phyloP scores from a whole-genome alignment of 2,329 filamentous ascomycete genomes.

The Coleophoma cylindrospora region DNA sequence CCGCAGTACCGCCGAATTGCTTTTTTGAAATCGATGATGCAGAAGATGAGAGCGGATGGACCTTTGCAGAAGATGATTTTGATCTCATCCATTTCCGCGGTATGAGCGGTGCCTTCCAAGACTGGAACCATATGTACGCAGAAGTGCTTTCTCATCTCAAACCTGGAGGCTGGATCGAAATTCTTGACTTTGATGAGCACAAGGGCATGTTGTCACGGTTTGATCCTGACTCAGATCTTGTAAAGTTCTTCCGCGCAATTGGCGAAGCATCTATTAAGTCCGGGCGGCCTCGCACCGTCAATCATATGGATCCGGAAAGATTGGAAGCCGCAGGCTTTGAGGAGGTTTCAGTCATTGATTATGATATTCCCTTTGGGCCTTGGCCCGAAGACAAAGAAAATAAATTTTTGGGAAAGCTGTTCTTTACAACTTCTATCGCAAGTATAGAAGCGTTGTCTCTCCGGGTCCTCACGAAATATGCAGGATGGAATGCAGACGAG shows the following conservation, averaged over 20 bases:
- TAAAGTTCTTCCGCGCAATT: slow-evolving; percentile 7
- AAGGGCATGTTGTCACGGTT: slow-evolving; percentile 13
- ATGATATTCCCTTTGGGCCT: slow-evolving; percentile 20
- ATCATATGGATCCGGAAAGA: slow-evolving; percentile 17
- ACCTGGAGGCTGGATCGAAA: slow-evolving; percentile 26
- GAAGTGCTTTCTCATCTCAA: slow-evolving; percentile 37
- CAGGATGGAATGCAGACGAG: slow-evolving; percentile 19
- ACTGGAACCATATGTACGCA: slow-evolving; percentile 49
- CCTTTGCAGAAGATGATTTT: slow-evolving; percentile 46
- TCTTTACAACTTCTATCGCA: slow-evolving; percentile 14
- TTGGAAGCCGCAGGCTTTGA: slow-evolving; percentile 35
- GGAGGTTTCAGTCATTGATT: slow-evolving; percentile 28
- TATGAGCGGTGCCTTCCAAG: slow-evolving; percentile 50
- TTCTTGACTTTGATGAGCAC: slow-evolving; percentile 24
- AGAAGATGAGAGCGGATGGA: slow-evolving; percentile 36
- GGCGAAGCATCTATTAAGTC: slow-evolving; percentile 11
- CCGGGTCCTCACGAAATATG: slow-evolving; percentile 17
- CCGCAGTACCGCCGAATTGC: slow-evolving; percentile 55
- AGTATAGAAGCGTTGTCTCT: slow-evolving; percentile 21
- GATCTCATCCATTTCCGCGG: slow-evolving; percentile 57
- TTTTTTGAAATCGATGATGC: slow-evolving; percentile 62
- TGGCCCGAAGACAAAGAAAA: slow-evolving; percentile 30
- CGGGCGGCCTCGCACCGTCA: slow-evolving; percentile 12
- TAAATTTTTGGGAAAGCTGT: slow-evolving; percentile 18
- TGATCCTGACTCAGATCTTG: slow-evolving; percentile 6